phyloP scores from a whole-genome alignment of 306 rosid species.

The Senna siamea region DNA sequence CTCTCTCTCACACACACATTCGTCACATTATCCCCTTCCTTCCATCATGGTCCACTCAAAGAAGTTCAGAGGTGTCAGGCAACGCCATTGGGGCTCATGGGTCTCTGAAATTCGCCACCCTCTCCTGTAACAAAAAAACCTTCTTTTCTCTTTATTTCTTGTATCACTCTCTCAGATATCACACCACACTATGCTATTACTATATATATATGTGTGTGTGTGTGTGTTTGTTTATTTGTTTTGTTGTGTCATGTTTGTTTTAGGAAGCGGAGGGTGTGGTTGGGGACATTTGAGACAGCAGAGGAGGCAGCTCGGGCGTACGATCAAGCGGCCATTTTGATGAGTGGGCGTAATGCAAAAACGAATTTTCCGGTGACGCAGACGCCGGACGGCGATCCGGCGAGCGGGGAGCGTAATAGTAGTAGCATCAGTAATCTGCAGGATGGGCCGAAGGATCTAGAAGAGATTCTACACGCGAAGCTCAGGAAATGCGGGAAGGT shows the following conservation, averaged over 20 bases:
- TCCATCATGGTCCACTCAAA: slow-evolving; percentile 70
- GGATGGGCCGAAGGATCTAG: slow-evolving; percentile 42
- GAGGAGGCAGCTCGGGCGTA: slow-evolving; percentile 97
- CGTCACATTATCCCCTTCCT: background rate
- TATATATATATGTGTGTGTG: too few species aligned
- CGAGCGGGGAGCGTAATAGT: background rate
- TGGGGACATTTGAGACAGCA: slow-evolving; percentile 97
- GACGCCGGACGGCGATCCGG: slow-evolving; percentile 43
- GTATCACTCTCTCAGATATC: too few species aligned
- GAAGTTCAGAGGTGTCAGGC: slow-evolving; percentile 99
- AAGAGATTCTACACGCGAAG: slow-evolving; percentile 82
- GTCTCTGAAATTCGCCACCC: slow-evolving; percentile 99
- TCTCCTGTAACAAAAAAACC: slow-evolving; percentile 76
- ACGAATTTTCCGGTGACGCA: slow-evolving; percentile 79
- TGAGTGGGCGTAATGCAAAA: slow-evolving; percentile 95
- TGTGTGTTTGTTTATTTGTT: too few species aligned
- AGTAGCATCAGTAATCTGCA: too few species aligned
- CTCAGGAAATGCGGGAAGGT: slow-evolving; percentile 72
- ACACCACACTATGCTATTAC: too few species aligned
- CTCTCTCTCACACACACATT: background rate
- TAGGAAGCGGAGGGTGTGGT: slow-evolving; percentile 99
- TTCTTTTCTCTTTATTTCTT: too few species aligned
- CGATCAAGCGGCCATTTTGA: slow-evolving; percentile 94
- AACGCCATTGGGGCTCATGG: slow-evolving; percentile 99
- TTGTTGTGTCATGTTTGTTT: background rate